phyloP scores from a whole-genome alignment of 108 stramenopile species.

The Aurantiochytrium sp. region DNA sequence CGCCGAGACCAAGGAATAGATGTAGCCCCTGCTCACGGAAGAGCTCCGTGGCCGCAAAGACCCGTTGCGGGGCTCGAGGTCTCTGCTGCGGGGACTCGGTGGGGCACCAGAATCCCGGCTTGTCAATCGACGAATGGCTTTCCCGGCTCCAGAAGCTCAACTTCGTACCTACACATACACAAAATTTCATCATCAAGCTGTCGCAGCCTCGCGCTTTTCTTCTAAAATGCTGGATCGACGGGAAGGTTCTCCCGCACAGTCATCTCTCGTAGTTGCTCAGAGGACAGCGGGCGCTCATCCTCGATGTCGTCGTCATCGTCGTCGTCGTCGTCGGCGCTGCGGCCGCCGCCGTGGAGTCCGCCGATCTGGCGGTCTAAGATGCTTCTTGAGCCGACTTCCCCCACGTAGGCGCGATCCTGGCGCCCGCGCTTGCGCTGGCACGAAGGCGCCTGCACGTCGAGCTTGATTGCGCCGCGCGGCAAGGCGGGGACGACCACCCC shows the following conservation, averaged over 20 bases:
- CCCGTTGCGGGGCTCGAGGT: too few relatives aligned
- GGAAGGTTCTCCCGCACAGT: conserved; percentile 40
- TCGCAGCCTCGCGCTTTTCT: too few relatives aligned
- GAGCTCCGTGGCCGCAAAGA: too few relatives aligned
- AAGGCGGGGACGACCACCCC: conserved; percentile 40
- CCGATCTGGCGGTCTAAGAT: conserved; percentile 67
- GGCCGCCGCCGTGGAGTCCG: too few relatives aligned
- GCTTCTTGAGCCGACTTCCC: conserved; percentile 59
- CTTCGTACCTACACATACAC: too few relatives aligned
- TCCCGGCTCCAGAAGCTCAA: too few relatives aligned
- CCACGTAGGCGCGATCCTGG: conserved; percentile 46
- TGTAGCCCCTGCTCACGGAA: too few relatives aligned
- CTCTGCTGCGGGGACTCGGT: too few relatives aligned
- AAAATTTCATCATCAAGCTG: too few relatives aligned
- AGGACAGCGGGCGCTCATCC: conserved; percentile 53
- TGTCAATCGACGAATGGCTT: too few relatives aligned
- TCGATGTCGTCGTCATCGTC: conserved; percentile 59
- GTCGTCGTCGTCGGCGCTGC: conserved; percentile 55
- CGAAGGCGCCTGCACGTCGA: background rate
- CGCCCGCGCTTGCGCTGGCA: conserved; percentile 43
- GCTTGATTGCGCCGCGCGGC: background rate
- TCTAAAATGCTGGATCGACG: background rate
- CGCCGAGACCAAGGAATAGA: too few relatives aligned
- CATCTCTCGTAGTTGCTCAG: conserved; percentile 61
- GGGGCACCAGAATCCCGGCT: too few relatives aligned